Conservation (phyloP, 73 alveolate species). For the Tetrahymena borealis region DNA sequence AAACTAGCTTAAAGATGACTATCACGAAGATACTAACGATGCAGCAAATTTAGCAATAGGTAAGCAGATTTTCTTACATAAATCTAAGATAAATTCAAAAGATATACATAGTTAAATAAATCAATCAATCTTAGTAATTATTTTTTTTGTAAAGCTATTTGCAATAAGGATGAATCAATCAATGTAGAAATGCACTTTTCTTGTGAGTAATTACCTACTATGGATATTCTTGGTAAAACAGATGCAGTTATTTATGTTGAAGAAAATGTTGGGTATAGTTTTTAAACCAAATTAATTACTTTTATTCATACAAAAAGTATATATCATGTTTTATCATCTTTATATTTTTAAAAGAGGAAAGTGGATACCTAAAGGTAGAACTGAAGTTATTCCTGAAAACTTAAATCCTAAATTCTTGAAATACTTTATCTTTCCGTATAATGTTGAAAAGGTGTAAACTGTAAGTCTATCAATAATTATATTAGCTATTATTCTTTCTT, state of each 20-base stretch:
- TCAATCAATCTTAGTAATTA: not conserved
- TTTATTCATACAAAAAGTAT: not conserved
- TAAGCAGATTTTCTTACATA: too few species aligned
- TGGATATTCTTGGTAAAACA: not conserved
- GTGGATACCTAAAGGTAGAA: slow-evolving; percentile 65
- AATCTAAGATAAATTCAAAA: too few species aligned
- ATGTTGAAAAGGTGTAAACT: slow-evolving; percentile 60
- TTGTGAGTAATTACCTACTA: not conserved
- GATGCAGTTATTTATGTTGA: not conserved
- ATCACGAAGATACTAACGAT: not conserved
- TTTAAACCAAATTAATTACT: not conserved
- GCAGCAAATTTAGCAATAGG: not conserved
- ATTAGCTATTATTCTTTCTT: too few species aligned
- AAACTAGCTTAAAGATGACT: not conserved
- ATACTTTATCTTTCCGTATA: slow-evolving; percentile 52
- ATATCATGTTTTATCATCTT: not conserved
- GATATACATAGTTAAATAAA: not conserved
- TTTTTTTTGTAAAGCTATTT: not conserved
- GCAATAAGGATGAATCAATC: not conserved
- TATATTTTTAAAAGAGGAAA: slow-evolving; percentile 21
- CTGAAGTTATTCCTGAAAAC: slow-evolving; percentile 70
- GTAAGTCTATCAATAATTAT: not conserved
- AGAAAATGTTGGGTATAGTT: not conserved
- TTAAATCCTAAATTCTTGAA: slow-evolving; percentile 67
- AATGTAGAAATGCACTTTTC: not conserved